These are phyloP conservation scores for Tylopilus rubrobrunneus DNA, from an alignment of 768 basidiomycete genomes.

Conservation along the genomic window DNA sequence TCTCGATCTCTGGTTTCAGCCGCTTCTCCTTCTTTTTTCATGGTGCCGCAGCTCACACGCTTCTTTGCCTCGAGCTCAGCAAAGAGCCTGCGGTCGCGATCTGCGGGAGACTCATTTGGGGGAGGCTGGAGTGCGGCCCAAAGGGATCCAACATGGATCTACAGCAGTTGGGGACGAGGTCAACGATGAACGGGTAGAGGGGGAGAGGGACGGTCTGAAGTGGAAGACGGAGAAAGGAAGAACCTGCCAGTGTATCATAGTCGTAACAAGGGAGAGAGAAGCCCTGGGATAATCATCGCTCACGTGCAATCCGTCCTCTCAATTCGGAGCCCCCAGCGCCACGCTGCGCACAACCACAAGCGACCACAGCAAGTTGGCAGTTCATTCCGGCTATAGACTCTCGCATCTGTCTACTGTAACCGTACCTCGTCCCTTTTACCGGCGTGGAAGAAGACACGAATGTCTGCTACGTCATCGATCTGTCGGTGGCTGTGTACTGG, in stretches of 20 bases:
- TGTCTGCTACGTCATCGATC: too few species aligned
- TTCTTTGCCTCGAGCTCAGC: slow-evolving; percentile 70
- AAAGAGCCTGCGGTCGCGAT: slow-evolving; percentile 61
- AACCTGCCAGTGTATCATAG: slow-evolving; percentile 15
- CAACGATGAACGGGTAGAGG: neutral
- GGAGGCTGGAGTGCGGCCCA: slow-evolving; percentile 65
- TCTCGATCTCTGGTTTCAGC: slow-evolving; percentile 61
- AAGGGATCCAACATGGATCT: slow-evolving; percentile 67
- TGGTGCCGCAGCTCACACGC: slow-evolving; percentile 73
- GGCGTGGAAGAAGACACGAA: too few species aligned
- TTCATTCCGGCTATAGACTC: too few species aligned
- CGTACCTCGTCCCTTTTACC: too few species aligned
- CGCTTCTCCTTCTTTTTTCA: slow-evolving; percentile 60
- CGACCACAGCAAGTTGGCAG: too few species aligned
- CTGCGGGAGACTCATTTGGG: slow-evolving; percentile 61
- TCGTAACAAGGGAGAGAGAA: slow-evolving; percentile 23
- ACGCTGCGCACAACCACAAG: too few species aligned
- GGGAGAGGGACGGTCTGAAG: slow-evolving; percentile 12
- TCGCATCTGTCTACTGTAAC: too few species aligned
- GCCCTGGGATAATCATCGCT: slow-evolving; percentile 11
- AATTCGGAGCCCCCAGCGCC: neutral
- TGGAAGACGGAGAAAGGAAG: slow-evolving; percentile 14
- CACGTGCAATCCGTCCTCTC: slow-evolving; percentile 13
- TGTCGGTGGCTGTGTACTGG: too few species aligned
- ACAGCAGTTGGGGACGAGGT: slow-evolving; percentile 34